phyloP scores from a whole-genome alignment of 768 basidiomycete genomes.

The Calocera cornea region DNA sequence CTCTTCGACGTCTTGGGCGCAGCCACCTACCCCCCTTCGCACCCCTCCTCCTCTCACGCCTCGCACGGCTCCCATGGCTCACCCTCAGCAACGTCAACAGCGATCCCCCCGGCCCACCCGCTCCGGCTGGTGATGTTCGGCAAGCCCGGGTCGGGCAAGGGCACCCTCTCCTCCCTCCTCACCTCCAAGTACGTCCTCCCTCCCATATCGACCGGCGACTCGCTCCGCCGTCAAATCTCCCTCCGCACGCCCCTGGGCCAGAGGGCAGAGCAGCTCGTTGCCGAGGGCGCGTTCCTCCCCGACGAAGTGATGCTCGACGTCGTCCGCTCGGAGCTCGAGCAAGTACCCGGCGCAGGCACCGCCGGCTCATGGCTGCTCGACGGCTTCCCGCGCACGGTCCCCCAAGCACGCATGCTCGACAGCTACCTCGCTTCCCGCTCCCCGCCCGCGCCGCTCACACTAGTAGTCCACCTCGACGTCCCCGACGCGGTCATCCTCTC shows the following conservation, averaged over 20 bases:
- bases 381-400: constrained; percentile 80
- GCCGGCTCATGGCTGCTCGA: constrained; percentile 92
- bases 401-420: constrained; percentile 71
- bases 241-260: constrained; percentile 61
- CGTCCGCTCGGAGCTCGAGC: constrained; percentile 56
- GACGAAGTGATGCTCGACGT: constrained; percentile 72
- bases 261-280: constrained; percentile 65
- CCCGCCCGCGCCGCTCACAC: constrained; percentile 43
- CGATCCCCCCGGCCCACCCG: constrained; percentile 51
- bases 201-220: constrained; percentile 69
- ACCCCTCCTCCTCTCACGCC: constrained; percentile 28
- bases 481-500: constrained; percentile 71
- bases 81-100: constrained; percentile 33
- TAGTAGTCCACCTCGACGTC: constrained; percentile 81
- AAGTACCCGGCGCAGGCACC: constrained; percentile 37
- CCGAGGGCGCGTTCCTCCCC: constrained; percentile 57
- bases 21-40: neutral
- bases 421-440: constrained; percentile 45
- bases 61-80: constrained; percentile 46
- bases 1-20: neutral
- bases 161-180: constrained; percentile 62
- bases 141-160: constrained; percentile 48
- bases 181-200: constrained; percentile 69
- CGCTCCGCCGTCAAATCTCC: constrained; percentile 71
- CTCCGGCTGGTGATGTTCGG: constrained; percentile 65